Evolutionary conservation across 306 rosid species (phyloP).

Genomic region (Cicer cuneatum): DNA sequence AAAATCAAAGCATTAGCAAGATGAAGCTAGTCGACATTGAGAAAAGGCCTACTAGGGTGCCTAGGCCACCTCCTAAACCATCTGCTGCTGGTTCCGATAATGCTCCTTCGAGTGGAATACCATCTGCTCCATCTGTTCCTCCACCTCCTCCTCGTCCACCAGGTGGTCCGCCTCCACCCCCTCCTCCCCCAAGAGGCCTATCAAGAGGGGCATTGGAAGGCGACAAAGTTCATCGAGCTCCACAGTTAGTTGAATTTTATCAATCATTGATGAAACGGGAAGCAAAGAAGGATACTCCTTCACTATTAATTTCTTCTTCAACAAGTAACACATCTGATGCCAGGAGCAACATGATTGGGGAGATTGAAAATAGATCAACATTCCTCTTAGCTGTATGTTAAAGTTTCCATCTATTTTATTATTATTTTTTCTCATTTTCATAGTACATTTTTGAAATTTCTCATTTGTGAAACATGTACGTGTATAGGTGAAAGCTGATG

Average conservation of each 20-base stretch:
- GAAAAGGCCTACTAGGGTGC: slow-evolving; percentile 86
- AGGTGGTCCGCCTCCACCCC: slow-evolving; percentile 88
- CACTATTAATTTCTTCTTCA: slow-evolving; percentile 72
- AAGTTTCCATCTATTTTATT: slow-evolving; percentile 34
- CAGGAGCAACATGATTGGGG: slow-evolving; percentile 95
- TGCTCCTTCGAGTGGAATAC: slow-evolving; percentile 61
- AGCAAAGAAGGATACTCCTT: slow-evolving; percentile 85
- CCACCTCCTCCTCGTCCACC: slow-evolving; percentile 69
- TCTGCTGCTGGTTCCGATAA: slow-evolving; percentile 51
- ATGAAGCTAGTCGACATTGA: slow-evolving; percentile 85
- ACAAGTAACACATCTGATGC: slow-evolving; percentile 77
- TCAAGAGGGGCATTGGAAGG: slow-evolving; percentile 67
- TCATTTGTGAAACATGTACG: slow-evolving; percentile 21
- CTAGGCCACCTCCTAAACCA: slow-evolving; percentile 87
- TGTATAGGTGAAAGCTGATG: slow-evolving; percentile 83
- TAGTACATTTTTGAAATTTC: slow-evolving; percentile 18
- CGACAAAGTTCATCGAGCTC: slow-evolving; percentile 90
- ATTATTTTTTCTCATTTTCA: slow-evolving; percentile 14
- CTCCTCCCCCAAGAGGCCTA: slow-evolving; percentile 90
- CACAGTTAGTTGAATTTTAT: slow-evolving; percentile 88
- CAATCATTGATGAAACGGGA: slow-evolving; percentile 96
- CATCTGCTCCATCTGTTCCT: slow-evolving; percentile 55
- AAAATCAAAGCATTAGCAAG: slow-evolving; percentile 72
- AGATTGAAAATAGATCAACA: slow-evolving; percentile 87
- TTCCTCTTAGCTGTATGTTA: slow-evolving; percentile 89